Evolutionary conservation across 1,284 basidiomycete species (phyloP).

Genomic region (Lentinula novae-zelandiae): DNA sequence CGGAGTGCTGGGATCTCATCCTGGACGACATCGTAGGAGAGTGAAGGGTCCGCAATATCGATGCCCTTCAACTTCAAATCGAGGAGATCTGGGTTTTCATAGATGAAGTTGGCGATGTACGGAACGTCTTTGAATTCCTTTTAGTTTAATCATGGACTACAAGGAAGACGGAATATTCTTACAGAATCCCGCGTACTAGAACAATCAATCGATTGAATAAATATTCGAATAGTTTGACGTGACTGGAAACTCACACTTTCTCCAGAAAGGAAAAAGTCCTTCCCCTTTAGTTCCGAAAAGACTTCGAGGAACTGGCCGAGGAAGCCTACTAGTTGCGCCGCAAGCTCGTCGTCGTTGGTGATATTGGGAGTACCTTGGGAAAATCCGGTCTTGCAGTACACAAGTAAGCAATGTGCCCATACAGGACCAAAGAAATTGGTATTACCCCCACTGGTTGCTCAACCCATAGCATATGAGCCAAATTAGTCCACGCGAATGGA

Average conservation of each 20-base stretch:
- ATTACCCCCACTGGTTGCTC: conserved; percentile 70
- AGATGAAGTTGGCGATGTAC: conserved; percentile 70
- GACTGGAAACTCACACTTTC: conserved; percentile 43
- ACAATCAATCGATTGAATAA: neutral
- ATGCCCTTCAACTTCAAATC: conserved; percentile 59
- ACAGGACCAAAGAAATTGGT: neutral
- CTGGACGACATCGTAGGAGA: conserved; percentile 34
- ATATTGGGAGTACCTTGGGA: conserved; percentile 65
- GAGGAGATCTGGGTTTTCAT: conserved; percentile 49
- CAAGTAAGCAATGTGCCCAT: neutral
- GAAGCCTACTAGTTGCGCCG: conserved; percentile 47
- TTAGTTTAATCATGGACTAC: neutral
- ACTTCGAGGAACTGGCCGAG: conserved; percentile 53
- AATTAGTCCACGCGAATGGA: conserved; percentile 68
- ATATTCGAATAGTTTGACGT: conserved; percentile 23
- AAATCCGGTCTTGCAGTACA: conserved; percentile 57
- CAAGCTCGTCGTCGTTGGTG: conserved; percentile 59
- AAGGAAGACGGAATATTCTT: conserved; percentile 26
- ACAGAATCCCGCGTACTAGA: conserved; percentile 62
- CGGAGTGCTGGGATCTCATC: conserved; percentile 60
- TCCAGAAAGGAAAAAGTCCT: conserved; percentile 48
- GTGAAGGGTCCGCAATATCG: conserved; percentile 61
- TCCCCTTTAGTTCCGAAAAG: conserved; percentile 49
- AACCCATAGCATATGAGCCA: conserved; percentile 68
- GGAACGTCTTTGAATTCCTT: conserved; percentile 29